These are phyloP conservation scores for Pseudoscleropodium purum DNA, from an alignment of 225 moss, liverwort and hornwort genomes.

Conservation along the genomic window DNA sequence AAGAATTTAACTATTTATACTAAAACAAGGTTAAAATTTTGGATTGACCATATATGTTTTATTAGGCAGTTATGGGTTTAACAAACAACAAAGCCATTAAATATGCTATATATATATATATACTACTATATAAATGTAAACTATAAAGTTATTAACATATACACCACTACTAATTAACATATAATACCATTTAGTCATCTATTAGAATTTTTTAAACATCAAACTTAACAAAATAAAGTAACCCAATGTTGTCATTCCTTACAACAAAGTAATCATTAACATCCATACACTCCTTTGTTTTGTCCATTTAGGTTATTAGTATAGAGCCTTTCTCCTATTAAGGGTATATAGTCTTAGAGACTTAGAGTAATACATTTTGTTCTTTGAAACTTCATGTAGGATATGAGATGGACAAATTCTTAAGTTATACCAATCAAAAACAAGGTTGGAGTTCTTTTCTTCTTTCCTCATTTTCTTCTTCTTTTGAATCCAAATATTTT, in stretches of 20 bases:
- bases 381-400: background rate
- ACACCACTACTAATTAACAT: background rate
- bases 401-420: background rate
- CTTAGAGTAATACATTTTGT: background rate
- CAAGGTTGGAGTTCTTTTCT: background rate
- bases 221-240: background rate
- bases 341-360: too few species aligned
- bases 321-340: rapidly evolving
- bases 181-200: too few species aligned
- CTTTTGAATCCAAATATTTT: too few species aligned
- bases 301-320: background rate
- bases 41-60: too few species aligned
- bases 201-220: background rate
- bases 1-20: too few species aligned
- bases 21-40: too few species aligned
- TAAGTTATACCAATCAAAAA: rapidly evolving
- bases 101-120: background rate
- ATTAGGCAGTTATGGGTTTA: too few species aligned
- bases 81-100: background rate
- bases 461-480: background rate
- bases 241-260: background rate
- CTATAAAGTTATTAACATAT: background rate
- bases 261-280: background rate
- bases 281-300: background rate
- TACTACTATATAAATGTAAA: background rate